Evolutionary conservation across 371 early-diverging fungal genomes (phyloP), one percentile per base, ranked within the genome.

Genomic region (Catenaria anguillulae): DNA sequence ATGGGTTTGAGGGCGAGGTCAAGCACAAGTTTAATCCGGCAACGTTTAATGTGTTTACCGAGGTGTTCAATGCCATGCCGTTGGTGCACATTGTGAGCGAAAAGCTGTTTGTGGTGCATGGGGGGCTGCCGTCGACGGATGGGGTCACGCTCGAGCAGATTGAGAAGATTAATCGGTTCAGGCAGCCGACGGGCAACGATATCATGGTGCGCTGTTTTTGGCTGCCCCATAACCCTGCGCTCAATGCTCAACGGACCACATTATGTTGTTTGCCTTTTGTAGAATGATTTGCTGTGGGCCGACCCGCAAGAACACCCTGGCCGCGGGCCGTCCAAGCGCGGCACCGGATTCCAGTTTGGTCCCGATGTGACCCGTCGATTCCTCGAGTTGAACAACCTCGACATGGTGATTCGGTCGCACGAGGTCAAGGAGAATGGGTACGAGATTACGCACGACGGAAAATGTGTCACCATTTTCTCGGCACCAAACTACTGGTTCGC

Each of bases 401-500:
- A 90, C 60, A 75, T 88, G 76, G 66, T 99, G 56, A 92, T 99
- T 70, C 88, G 99, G 65, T 86, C 87, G 65, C 99, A 99, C 75
- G 97, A 99, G 78, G 92, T 93, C 60, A 95, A 94, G 73, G 84
- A 91, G 55, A 79, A 88, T 29, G 99, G 98, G 17, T 99, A 94
- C 75, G 89, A 85, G 62, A 82, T 91, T 42, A 90, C 84, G 29
- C 96, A 97, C 66, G 77, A 87, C 50, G 95, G 94, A 23, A 88
- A 86, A 66, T 94, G 93, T 50, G 6, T 96, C 54, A 96, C 97
- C 29, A 92, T 96, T 48, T 96, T 96, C 71, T 87, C 87, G 36
- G 98, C 98, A 33, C 99, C 99, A 34, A 96, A 97, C 73, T 98
- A 98, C 73, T 97, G 91, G n/a, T n/a, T n/a, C n/a, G n/a, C n/a